Evolutionary conservation across 306 rosid genomes (phyloP).

Genomic region (Quercus rubra): DNA sequence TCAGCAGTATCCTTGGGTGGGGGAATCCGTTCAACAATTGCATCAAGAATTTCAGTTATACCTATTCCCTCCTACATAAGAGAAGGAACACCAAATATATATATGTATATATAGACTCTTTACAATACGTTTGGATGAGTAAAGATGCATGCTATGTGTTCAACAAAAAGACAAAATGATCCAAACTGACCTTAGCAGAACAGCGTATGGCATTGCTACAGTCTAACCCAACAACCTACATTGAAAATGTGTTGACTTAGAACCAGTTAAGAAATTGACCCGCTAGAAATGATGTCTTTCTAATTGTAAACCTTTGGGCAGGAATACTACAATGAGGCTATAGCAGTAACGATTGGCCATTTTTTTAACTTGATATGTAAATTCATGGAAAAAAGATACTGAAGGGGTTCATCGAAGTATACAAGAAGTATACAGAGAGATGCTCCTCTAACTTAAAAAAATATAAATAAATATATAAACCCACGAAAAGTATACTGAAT

Average conservation of each 20-base stretch:
- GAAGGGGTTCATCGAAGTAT: too few species aligned
- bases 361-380: neutral
- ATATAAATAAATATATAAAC: too few species aligned
- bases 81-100: conserved; percentile 20
- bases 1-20: conserved; percentile 67
- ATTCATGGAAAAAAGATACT: neutral
- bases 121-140: neutral
- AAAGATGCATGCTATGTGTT: conserved; percentile 5
- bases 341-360: neutral
- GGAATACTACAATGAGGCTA: neutral
- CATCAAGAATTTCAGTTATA: conserved; percentile 69
- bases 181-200: conserved; percentile 78
- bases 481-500: too few species aligned
- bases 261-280: neutral
- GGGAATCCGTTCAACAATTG: conserved; percentile 75
- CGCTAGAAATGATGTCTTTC: neutral
- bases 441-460: too few species aligned
- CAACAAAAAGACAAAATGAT: conserved; percentile 4
- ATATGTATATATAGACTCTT: neutral
- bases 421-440: too few species aligned
- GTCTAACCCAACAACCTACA: conserved; percentile 80
- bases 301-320: neutral
- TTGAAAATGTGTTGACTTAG: conserved; percentile 12
- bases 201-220: conserved; percentile 84
- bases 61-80: conserved; percentile 80